Evolutionary conservation across 225 moss, liverwort and hornwort genomes (phyloP).

Genomic region (Neckera pumila): DNA sequence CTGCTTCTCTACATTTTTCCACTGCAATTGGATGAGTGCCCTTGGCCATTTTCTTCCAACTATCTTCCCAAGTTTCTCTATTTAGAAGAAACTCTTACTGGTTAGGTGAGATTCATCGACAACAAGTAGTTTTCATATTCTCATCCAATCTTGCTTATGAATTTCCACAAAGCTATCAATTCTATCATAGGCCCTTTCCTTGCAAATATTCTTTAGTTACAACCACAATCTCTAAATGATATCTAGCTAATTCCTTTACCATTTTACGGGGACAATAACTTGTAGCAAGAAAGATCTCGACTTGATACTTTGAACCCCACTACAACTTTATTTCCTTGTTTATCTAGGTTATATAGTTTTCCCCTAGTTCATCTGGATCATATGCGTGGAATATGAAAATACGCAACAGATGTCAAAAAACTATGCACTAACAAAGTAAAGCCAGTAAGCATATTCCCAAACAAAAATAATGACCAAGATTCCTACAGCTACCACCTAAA

Average conservation of each 20-base stretch:
- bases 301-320: accelerated
- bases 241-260: not conserved
- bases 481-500: not conserved
- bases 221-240: not conserved
- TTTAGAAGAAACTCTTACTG: too few species aligned
- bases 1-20: not conserved
- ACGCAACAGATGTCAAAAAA: accelerated
- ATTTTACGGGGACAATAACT: too few species aligned
- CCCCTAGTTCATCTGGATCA: accelerated
- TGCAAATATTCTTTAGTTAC: not conserved
- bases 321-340: accelerated
- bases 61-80: not conserved
- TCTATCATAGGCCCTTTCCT: not conserved
- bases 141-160: too few species aligned
- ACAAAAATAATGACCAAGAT: not conserved
- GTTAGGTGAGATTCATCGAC: too few species aligned
- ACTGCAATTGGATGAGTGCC: not conserved
- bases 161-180: not conserved
- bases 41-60: not conserved
- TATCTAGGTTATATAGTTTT: too few species aligned
- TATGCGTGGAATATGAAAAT: not conserved
- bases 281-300: not conserved
- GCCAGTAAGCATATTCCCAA: too few species aligned
- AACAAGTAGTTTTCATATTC: too few species aligned
- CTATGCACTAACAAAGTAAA: accelerated